A percentile compares a stretch with the other conserved stretches of the same genome.
phyloP scores from a whole-genome alignment of 371 early-diverging fungal genomes.

The Mortierella sp. region DNA sequence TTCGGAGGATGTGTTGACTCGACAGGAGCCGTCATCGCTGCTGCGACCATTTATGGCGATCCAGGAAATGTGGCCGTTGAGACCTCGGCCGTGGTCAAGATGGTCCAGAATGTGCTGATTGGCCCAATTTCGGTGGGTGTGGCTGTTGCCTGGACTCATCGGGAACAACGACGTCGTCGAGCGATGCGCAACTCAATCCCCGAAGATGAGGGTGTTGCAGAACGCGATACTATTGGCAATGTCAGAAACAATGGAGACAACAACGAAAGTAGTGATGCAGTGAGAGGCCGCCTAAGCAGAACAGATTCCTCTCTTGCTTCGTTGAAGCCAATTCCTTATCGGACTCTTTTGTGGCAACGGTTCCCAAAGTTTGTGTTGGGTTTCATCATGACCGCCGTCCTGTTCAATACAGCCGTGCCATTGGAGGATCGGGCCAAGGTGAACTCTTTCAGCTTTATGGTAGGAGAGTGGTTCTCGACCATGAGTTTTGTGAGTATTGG shows the following conservation, averaged over 20 bases:
- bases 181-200: slow-evolving; percentile 21
- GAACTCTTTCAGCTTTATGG: slow-evolving; percentile 65
- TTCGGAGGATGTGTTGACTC: slow-evolving; percentile 75
- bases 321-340: slow-evolving; percentile 40
- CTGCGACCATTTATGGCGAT: slow-evolving; percentile 69
- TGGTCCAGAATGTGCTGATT: slow-evolving; percentile 72
- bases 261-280: too few relatives aligned
- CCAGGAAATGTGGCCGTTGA: slow-evolving; percentile 59
- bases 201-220: slow-evolving; percentile 25
- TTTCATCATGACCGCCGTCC: slow-evolving; percentile 65
- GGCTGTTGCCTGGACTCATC: slow-evolving; percentile 67
- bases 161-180: slow-evolving; percentile 56
- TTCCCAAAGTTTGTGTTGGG: slow-evolving; percentile 75
- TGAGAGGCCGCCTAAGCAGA: too few relatives aligned
- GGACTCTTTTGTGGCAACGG: slow-evolving; percentile 62
- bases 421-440: slow-evolving; percentile 55
- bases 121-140: slow-evolving; percentile 68
- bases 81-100: slow-evolving; percentile 71
- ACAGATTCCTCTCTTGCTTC: slow-evolving; percentile 13
- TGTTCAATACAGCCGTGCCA: slow-evolving; percentile 66
- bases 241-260: too few relatives aligned
- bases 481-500: slow-evolving; percentile 73
- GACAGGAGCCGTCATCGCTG: slow-evolving; percentile 75
- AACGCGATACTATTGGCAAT: too few relatives aligned
- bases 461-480: slow-evolving; percentile 72